Evolutionary conservation across 2,329 filamentous ascomycete species (phyloP).

Genomic region (Cytospora piceae): DNA sequence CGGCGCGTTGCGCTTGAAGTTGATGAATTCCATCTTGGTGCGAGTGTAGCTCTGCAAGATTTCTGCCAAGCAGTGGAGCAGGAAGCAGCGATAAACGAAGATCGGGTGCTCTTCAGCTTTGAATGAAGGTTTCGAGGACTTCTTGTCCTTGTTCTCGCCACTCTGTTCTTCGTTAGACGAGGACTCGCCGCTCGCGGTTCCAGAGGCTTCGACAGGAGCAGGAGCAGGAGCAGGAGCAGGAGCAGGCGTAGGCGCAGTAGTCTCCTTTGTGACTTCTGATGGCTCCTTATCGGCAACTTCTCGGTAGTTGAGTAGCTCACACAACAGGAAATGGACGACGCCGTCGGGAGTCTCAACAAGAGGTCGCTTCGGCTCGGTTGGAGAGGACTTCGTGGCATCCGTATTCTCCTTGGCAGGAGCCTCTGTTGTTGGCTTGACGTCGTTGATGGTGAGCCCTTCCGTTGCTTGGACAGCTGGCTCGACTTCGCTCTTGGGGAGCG

Average conservation of each 20-base stretch:
- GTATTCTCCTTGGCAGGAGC: constrained; percentile 61
- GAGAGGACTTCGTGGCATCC: constrained; percentile 64
- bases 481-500: constrained; percentile 43
- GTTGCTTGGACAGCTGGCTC: constrained; percentile 51
- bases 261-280: constrained; percentile 47
- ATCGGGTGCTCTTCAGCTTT: constrained; percentile 93
- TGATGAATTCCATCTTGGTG: constrained; percentile 98
- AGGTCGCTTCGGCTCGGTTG: constrained; percentile 74
- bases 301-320: constrained; percentile 87
- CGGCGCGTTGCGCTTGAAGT: constrained; percentile 92
- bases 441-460: constrained; percentile 51
- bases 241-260: constrained; percentile 37
- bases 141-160: constrained; percentile 60
- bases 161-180: constrained; percentile 28
- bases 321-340: constrained; percentile 91
- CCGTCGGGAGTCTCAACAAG: constrained; percentile 91
- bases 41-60: constrained; percentile 89
- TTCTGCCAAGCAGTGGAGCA: constrained; percentile 90
- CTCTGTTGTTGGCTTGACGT: constrained; percentile 66
- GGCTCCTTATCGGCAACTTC: constrained; percentile 87
- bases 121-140: constrained; percentile 73
- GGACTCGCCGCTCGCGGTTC: constrained; percentile 21
- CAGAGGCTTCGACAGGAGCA: constrained; percentile 38
- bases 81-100: constrained; percentile 94
- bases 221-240: too few relatives aligned